Base-by-base conservation (phyloP, 2,329 filamentous ascomycete genomes). In the Aspergillus sp. region DNA sequence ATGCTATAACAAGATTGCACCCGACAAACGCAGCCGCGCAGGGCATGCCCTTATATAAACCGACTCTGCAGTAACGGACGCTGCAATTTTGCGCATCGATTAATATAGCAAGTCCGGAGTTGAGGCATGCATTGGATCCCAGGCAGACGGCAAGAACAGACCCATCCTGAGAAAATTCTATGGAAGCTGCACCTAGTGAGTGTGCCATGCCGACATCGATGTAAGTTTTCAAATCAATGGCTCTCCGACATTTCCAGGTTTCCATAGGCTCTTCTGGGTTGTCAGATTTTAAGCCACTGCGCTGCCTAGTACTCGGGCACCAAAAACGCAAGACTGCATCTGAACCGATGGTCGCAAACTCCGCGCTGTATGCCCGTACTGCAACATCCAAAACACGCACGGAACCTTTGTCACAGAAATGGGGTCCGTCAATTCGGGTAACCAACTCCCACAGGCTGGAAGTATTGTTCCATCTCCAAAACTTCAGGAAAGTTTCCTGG, bases 271-370 rank as follows among this genome's bases (percentile, higher is more conserved):
- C 64, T 59, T 73, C 59, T 47, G 66, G 19, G 58, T 62, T 30
- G 39, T 66, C 87, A 21, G 88, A 81, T 8, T 85, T 81, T 41
- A 91, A 79, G 4, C 91, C 91, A 67, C 91, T 86, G 51, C 87
- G 85, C 63, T 87, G 84, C 49, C 90, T 85, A 5, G 85, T 82
- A 74, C 86, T 90, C 10, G 91, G 87, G n/a, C 85, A 85, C 95
- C 95, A 99, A 51, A 95, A 81, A 41, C 91, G 87, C 39, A 96
- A 85, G 21, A 86, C 79, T 10, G 88, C 88, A 72, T 99, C 94
- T 58, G 89, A 86, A 38, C 94, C 95, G 41, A 97, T 82, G 1
- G 93, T 96, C 8, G 91, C 91, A 73, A 98, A 97, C 50, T 89
- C 87, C 52, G 85, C 80, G 7, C 84, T 83, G 3, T 80, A 82